phyloP scores from a whole-genome alignment of 768 basidiomycete species.

The Lactarius indigo region DNA sequence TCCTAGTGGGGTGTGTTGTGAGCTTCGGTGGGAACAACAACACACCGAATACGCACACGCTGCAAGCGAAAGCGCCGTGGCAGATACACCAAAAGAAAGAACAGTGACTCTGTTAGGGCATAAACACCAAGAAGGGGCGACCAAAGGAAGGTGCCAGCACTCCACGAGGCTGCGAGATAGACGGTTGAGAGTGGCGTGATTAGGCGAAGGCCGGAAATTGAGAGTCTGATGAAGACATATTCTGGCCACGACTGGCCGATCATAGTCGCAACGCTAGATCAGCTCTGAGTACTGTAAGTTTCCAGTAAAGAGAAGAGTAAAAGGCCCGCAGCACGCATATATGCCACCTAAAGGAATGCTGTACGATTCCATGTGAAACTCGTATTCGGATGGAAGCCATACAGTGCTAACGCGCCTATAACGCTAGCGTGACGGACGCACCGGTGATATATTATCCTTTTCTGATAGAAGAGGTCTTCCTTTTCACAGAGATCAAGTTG shows the following conservation, averaged over 20 bases:
- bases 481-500: neutral
- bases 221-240: constrained; percentile 49
- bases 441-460: neutral
- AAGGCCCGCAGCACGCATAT: neutral
- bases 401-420: neutral
- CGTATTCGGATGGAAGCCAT: constrained; percentile 7
- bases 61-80: constrained; percentile 47
- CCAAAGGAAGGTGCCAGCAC: constrained; percentile 30
- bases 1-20: constrained; percentile 24
- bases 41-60: constrained; percentile 36
- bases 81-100: constrained; percentile 48
- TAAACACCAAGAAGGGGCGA: constrained; percentile 34
- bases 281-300: neutral
- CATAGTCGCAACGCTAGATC: constrained; percentile 24
- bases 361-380: constrained; percentile 11
- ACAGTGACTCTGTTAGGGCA: constrained; percentile 43
- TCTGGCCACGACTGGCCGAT: constrained; percentile 39
- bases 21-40: no score
- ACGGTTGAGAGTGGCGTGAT: constrained; percentile 47
- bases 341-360: neutral
- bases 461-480: neutral
- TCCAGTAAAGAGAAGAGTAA: neutral
- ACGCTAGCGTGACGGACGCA: neutral
- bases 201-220: constrained; percentile 45
- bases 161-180: constrained; percentile 34